phyloP scores from a whole-genome alignment of 768 basidiomycete genomes.

The Agaricus bisporus region DNA sequence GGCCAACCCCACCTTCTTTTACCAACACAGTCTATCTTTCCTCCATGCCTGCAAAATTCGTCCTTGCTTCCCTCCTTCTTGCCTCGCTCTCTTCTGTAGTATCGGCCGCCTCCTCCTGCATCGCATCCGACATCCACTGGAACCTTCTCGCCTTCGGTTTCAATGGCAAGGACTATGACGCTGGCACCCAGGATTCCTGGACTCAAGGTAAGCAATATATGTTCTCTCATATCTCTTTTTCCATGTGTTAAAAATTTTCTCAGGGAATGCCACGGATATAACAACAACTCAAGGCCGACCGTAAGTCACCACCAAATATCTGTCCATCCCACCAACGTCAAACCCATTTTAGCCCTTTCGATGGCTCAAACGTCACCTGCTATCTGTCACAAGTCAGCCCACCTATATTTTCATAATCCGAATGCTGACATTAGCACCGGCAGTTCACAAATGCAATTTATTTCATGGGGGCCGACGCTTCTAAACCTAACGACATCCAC shows the following conservation, averaged over 20 bases:
- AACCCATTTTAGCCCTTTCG: slow-evolving; percentile 46
- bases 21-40: not conserved
- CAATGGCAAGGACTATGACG: slow-evolving; percentile 77
- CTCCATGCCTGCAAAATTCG: slow-evolving; percentile 15
- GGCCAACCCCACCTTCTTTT: slow-evolving; percentile 6
- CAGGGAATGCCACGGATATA: slow-evolving; percentile 58
- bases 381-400: slow-evolving; percentile 59
- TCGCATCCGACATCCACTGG: slow-evolving; percentile 75
- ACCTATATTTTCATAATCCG: not conserved
- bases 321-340: not conserved
- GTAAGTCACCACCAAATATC: slow-evolving; percentile 35
- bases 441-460: slow-evolving; percentile 86
- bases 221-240: not conserved
- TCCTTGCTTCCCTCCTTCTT: slow-evolving; percentile 14
- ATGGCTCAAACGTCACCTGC: slow-evolving; percentile 58
- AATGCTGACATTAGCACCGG: not conserved
- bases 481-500: slow-evolving; percentile 65
- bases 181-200: slow-evolving; percentile 71
- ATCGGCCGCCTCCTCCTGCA: slow-evolving; percentile 38
- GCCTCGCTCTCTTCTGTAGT: slow-evolving; percentile 14
- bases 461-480: slow-evolving; percentile 69
- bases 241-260: slow-evolving; percentile 3
- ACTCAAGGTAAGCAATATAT: slow-evolving; percentile 35
- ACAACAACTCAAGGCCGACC: slow-evolving; percentile 71
- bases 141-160: slow-evolving; percentile 86